A percentile compares a stretch with the other conserved stretches of the same genome.
These are phyloP conservation scores for Trametes cinnabarina DNA, from an alignment of 768 basidiomycete species.

Conservation along the genomic window DNA sequence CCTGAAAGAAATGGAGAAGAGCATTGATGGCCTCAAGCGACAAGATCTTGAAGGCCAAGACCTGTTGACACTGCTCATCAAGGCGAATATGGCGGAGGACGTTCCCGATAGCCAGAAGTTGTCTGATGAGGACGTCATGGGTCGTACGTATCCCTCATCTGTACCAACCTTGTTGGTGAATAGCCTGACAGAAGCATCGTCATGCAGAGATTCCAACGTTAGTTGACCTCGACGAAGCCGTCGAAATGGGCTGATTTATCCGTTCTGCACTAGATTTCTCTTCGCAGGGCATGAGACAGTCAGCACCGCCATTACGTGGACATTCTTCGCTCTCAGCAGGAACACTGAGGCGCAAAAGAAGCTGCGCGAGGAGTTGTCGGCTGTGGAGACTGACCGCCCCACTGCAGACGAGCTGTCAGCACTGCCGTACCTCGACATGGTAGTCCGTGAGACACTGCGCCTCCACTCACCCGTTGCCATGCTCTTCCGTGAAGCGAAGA, in stretches of 20 bases:
- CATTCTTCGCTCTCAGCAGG: constrained; percentile 39
- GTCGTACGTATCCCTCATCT: constrained; percentile 37
- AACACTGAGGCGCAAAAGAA: constrained; percentile 36
- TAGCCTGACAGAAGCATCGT: too few species aligned
- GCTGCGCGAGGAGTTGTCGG: constrained; percentile 40
- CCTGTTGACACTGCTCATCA: constrained; percentile 57
- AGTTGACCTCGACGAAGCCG: not conserved
- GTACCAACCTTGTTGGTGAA: not conserved
- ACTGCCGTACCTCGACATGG: constrained; percentile 67
- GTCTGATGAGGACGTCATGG: constrained; percentile 61
- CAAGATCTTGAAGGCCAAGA: constrained; percentile 42
- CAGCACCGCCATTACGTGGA: constrained; percentile 35
- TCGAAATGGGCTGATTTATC: not conserved
- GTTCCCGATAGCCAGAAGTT: constrained; percentile 52
- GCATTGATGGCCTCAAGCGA: constrained; percentile 34
- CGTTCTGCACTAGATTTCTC: constrained; percentile 18
- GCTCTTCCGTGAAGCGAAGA: constrained; percentile 45
- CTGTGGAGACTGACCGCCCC: constrained; percentile 44
- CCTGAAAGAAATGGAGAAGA: constrained; percentile 15
- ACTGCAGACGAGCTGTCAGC: constrained; percentile 67
- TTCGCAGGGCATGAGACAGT: constrained; percentile 46
- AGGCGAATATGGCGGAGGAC: constrained; percentile 64
- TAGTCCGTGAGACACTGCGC: constrained; percentile 60
- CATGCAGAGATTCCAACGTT: constrained; percentile 26
- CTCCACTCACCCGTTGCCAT: constrained; percentile 50